Evolutionary conservation across 2,329 filamentous ascomycete species (phyloP), one percentile per base, ranked within the genome.

Genomic region (Sporothrix brunneoviolacea): DNA sequence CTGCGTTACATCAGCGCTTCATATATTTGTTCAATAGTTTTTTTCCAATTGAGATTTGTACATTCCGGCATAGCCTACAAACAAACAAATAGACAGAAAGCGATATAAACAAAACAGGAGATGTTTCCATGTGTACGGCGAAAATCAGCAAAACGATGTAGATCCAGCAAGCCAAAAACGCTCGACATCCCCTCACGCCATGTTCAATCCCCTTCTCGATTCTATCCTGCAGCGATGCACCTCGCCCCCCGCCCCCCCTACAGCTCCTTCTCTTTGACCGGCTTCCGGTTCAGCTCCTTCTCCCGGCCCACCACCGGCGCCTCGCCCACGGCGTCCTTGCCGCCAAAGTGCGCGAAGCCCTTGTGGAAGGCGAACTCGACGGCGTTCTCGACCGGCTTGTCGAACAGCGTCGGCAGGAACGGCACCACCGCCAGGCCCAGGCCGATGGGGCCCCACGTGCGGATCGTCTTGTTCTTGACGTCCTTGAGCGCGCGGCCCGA

Each of bases 351-450:
- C 62, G 83, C 78, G 63, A 96, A 93, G 0, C 78, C 86, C 60
- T 83, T 87, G 61, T 95, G 87, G 71, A 97, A 97, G 3, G 78
- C 66, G 85, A 85, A 96, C 63, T 97, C 91, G 0, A 95, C 88
- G 0, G 87, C 89, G 55, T 89, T 79, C 69, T 97, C 93, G 7
- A 98, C 89, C 1, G 93, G 91, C 65, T 95, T 79, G 62, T 98
- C 91, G 60, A 96, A 96, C 50, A 95, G 69, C 52, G 77, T 83
- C 0, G 91, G 91, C 51, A 96, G 67, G 65, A 91, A 86, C 1
- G 91, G 91, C 8, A 96, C 90, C 8, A 88, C 75, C 0, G 83
- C 70, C 30, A 90, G 65, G 3, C 90, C 82, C 60, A 95, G 79
- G 2, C 93, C 93, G 53, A 98, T 95, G 0, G 93, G 93, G 0